Evolutionary conservation across 768 basidiomycete genomes (phyloP).

Genomic region (Mycena pura): DNA sequence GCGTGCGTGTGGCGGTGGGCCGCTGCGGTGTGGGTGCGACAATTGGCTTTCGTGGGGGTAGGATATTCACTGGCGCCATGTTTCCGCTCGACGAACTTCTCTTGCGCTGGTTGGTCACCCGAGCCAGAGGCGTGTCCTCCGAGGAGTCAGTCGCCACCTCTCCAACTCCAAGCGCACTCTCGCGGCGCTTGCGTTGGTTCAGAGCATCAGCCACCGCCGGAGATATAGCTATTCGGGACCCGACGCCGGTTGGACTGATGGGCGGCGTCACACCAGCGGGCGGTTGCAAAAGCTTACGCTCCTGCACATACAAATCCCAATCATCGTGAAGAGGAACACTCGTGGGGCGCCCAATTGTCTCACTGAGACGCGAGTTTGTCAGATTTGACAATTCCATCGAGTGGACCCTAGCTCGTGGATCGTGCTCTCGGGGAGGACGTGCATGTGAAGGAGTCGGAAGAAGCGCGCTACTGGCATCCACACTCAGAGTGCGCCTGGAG

Average conservation of each 20-base stretch:
- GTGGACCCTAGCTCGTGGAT: conserved; percentile 72
- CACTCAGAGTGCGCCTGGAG: conserved; percentile 73
- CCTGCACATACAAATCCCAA: conserved; percentile 88
- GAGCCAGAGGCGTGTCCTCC: conserved; percentile 56
- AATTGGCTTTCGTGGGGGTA: conserved; percentile 54
- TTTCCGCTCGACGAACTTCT: conserved; percentile 37
- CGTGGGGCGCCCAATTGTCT: conserved; percentile 70
- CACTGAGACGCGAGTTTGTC: conserved; percentile 51
- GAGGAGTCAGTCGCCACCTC: conserved; percentile 49
- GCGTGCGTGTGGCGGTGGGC: conserved; percentile 57
- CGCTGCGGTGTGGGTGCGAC: conserved; percentile 57
- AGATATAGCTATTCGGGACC: conserved; percentile 62
- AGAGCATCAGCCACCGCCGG: conserved; percentile 80
- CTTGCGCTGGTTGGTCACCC: conserved; percentile 33
- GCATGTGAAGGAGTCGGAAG: conserved; percentile 58
- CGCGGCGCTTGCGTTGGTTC: conserved; percentile 71
- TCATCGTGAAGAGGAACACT: conserved; percentile 80
- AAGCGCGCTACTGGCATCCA: conserved; percentile 64
- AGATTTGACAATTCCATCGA: conserved; percentile 73
- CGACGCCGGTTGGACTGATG: conserved; percentile 57
- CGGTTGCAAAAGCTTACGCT: conserved; percentile 85
- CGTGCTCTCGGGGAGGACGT: conserved; percentile 72
- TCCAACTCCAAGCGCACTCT: conserved; percentile 64
- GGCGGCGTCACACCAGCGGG: conserved; percentile 83
- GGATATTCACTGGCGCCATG: conserved; percentile 49